A percentile compares a stretch with the other conserved stretches of the same genome.
Evolutionary conservation across 2,329 filamentous ascomycete species (phyloP).

Genomic region (Aspergillus bombycis): DNA sequence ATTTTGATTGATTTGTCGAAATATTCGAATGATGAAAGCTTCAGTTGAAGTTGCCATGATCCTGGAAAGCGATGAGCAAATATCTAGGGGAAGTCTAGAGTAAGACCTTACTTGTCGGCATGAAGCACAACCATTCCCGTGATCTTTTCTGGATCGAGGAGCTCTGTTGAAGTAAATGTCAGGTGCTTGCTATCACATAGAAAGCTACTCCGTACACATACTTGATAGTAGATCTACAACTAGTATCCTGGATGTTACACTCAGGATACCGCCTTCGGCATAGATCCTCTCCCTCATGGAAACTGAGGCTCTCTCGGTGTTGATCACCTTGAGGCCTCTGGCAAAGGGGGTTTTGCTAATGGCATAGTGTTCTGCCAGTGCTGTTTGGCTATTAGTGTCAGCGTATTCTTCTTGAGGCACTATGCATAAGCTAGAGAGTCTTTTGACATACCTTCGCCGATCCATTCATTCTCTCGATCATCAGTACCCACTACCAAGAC

Average conservation of each 20-base stretch:
- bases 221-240: slow-evolving; percentile 89
- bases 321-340: slow-evolving; percentile 85
- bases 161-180: slow-evolving; percentile 31
- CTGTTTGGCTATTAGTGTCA: slow-evolving; percentile 38
- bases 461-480: slow-evolving; percentile 93
- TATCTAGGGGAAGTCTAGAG: background rate
- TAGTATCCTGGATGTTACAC: slow-evolving; percentile 91
- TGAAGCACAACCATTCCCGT: slow-evolving; percentile 87
- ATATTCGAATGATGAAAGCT: slow-evolving; percentile 92
- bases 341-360: slow-evolving; percentile 81
- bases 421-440: background rate
- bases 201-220: slow-evolving; percentile 27
- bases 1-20: slow-evolving; percentile 88
- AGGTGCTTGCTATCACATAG: background rate
- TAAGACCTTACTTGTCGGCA: slow-evolving; percentile 66
- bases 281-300: slow-evolving; percentile 87
- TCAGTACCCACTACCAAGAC: slow-evolving; percentile 87
- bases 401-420: background rate
- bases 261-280: slow-evolving; percentile 84
- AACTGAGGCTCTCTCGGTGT: slow-evolving; percentile 91
- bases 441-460: slow-evolving; percentile 69
- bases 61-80: slow-evolving; percentile 41
- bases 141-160: slow-evolving; percentile 80
- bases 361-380: slow-evolving; percentile 90
- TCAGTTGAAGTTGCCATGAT: slow-evolving; percentile 85